Base-by-base conservation (phyloP, 805 yeast species). In the Candida nonsorbophila region DNA sequence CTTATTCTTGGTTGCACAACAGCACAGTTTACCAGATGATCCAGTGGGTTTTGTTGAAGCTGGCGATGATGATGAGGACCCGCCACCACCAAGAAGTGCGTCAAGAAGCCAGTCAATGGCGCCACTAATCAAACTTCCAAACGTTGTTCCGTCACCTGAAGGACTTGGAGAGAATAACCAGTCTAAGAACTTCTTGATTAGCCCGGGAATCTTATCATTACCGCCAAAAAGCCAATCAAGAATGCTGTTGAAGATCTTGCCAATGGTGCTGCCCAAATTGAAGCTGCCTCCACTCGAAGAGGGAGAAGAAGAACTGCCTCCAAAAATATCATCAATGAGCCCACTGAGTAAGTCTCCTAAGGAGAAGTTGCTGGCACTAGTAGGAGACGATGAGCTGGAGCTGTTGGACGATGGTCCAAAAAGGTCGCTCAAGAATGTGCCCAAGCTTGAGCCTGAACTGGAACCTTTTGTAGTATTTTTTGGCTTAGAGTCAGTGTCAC, bases 21-120 rank as follows among this genome's bases (percentile, higher is more conserved):
- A 37, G 22, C 27, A 28, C 16, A n/a, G 9, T 19, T 23, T 24
- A 18, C 30, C 15, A 7, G 42, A 25, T 4, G 38, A 14, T 24
- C 25, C 20, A 12, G 26, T 23, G 15, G 45, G 30, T 8, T 34
- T 29, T 7, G 36, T 25, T 10, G 33, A 27, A 1, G 25, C 29
- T 15, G 33, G 24, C 9, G 30, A 27, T 3, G 32, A 27, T 4
- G 42, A 30, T 26, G 42, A 34, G 25, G 40, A 32, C 34, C 38
- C 38, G 34, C 34, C 38, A 36, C 34, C 42, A 22, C 47, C 51
- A 33, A 47, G 42, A 34, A 45, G 40, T 15, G 42, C 28, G 26
- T 46, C 42, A 20, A 45, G 35, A 11, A 45, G 24, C 28, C 41
- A 31, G 27, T 44, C 47, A 25, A 48, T 28, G 14, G 42, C 25